Conservation (phyloP, 768 basidiomycete genomes). For the Chalciporus sphaerocephalus region DNA sequence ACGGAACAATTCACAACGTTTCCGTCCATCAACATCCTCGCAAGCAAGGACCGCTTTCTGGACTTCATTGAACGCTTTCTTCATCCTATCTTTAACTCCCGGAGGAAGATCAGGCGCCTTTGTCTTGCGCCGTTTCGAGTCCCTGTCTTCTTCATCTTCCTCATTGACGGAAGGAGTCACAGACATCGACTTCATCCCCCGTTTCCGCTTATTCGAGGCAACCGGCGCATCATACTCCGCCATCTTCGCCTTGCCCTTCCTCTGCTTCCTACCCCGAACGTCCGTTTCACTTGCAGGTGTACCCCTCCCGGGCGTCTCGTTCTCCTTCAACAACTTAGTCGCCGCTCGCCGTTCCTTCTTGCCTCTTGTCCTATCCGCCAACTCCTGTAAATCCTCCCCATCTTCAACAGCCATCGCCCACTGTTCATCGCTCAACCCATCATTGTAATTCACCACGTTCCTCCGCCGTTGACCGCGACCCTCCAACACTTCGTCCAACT, state of each 20-base stretch:
- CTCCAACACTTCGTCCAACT: conserved; percentile 48
- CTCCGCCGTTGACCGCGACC: conserved; percentile 84
- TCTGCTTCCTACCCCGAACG: conserved; percentile 50
- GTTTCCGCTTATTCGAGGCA: conserved; percentile 66
- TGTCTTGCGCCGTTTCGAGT: conserved; percentile 80
- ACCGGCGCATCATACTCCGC: conserved; percentile 44
- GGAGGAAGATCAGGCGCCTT: conserved; percentile 56
- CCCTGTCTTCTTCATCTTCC: conserved; percentile 77
- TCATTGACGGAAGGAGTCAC: conserved; percentile 69
- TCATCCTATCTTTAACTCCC: conserved; percentile 69
- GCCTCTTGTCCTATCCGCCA: conserved; percentile 60
- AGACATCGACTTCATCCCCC: conserved; percentile 65
- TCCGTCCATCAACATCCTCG: conserved; percentile 69
- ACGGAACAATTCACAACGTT: conserved; percentile 82
- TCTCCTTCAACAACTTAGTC: conserved; percentile 56
- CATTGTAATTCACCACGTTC: conserved; percentile 86
- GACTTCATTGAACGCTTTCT: conserved; percentile 75
- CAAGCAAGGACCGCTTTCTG: conserved; percentile 69
- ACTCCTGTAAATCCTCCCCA: conserved; percentile 73
- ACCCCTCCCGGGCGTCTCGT: conserved; percentile 56
- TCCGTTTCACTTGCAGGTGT: conserved; percentile 64
- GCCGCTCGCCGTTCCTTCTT: conserved; percentile 60
- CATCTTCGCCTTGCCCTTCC: conserved; percentile 59
- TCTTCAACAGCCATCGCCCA: conserved; percentile 86
- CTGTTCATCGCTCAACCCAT: conserved; percentile 90